Evolutionary conservation across 2,329 filamentous ascomycete species (phyloP), one percentile per base, ranked within the genome.

Genomic region (Diaporthe sp.): DNA sequence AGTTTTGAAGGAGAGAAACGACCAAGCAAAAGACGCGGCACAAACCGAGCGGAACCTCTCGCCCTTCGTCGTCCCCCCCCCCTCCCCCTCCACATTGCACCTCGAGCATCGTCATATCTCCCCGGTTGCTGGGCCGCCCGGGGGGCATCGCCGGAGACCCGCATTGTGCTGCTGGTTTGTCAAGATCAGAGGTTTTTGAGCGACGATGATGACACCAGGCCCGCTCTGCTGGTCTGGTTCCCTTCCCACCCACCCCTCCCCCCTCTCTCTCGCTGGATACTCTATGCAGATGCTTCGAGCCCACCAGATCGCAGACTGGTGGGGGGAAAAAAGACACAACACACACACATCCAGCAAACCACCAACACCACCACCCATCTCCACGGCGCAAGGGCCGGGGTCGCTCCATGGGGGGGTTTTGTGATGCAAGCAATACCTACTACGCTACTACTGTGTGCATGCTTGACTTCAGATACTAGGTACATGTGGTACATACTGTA

Each of bases 191-290:
- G 65, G 65, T 68, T 68, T 67, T 39, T 12, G 19, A n/a, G 51
- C 28, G 65, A 55, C 51, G 49, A 70, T 70, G 65, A 70, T 65
- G 61, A 65, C 61, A 49, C 61, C 61, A 46, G 61, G 61, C 42
- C 61, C 61, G 61, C 61, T 44, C 60, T 31, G 25, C 12, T 46
- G 61, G 58, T 42, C 25, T 13, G 25, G 17, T 28, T 49, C 28
- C 28, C 25, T 25, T 31, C 8, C 8, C 19, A 9, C 28, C 51
- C 49, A 28, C 42, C 42, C 19, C 2, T 31, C 22, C 2, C 39
- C n/a, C n/a, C 58, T 2, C 37, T 39, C 12, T 6, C 7, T 28
- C 4, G 9, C 12, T 65, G 9, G 28, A 19, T 34, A 34, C 15
- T 6, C 53, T 31, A n/a, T 46, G 49, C 4, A 53, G 22, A 42